A percentile compares a stretch with the other conserved stretches of the same genome.
Evolutionary conservation across 805 yeast genomes (phyloP).

Genomic region (Starmerella kuoi): DNA sequence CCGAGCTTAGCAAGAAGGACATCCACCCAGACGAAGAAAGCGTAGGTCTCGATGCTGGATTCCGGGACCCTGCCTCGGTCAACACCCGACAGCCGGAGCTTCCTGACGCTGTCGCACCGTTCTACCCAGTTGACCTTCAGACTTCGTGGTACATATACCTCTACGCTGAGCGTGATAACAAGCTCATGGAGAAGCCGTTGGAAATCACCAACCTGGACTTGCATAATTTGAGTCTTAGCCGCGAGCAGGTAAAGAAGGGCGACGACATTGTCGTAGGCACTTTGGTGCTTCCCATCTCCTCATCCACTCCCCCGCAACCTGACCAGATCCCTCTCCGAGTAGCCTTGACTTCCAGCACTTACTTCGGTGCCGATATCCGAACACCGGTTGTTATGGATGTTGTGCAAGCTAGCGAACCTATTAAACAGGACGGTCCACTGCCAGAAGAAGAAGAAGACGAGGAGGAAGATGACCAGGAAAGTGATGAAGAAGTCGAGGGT

Average conservation of each 20-base stretch:
- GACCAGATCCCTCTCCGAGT: constrained; percentile 63
- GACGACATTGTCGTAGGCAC: constrained; percentile 45
- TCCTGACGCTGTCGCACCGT: constrained; percentile 59
- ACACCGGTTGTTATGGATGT: constrained; percentile 63
- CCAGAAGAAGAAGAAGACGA: constrained; percentile 27
- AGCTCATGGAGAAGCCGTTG: constrained; percentile 38
- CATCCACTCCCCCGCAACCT: constrained; percentile 63
- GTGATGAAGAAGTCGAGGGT: constrained; percentile 32
- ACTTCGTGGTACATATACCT: constrained; percentile 58
- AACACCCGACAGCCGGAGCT: constrained; percentile 58
- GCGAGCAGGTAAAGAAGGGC: constrained; percentile 35
- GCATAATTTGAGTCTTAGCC: constrained; percentile 42
- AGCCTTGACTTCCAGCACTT: constrained; percentile 56
- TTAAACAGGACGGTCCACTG: neutral
- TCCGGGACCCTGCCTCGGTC: constrained; percentile 30
- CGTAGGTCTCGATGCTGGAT: constrained; percentile 13
- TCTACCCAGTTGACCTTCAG: constrained; percentile 47
- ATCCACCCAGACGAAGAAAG: constrained; percentile 11
- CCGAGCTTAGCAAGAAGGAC: constrained; percentile 17
- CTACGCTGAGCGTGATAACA: constrained; percentile 63
- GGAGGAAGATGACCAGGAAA: constrained; percentile 34
- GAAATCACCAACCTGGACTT: constrained; percentile 41
- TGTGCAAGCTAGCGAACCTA: constrained; percentile 27
- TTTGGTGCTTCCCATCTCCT: constrained; percentile 58
- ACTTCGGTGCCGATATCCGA: constrained; percentile 72